Evolutionary conservation across 169 alveolate species (phyloP).

Genomic region (Eimeria necatrix): DNA sequence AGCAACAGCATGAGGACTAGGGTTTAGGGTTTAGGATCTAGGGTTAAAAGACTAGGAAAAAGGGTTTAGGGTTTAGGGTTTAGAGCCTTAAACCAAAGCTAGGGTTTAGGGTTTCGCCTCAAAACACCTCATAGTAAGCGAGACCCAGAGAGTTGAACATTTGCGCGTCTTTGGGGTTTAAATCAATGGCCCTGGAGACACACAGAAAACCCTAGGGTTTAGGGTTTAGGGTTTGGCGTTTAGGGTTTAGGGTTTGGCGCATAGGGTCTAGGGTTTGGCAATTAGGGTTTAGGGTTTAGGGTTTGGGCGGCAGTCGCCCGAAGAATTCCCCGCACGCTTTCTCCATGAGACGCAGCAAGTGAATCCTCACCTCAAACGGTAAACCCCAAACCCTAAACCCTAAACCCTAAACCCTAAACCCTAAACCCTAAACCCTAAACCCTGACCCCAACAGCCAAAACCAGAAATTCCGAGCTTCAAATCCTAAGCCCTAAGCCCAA

Average conservation of each 20-base stretch:
- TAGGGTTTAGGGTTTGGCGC: neutral
- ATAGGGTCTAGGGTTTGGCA: too few relatives aligned
- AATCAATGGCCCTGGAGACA: slow-evolving; percentile 50
- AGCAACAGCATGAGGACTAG: too few relatives aligned
- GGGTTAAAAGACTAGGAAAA: too few relatives aligned
- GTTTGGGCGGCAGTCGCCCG: too few relatives aligned
- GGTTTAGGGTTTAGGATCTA: too few relatives aligned
- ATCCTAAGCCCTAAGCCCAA: too few relatives aligned
- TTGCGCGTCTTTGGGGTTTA: slow-evolving; percentile 58
- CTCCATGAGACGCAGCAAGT: neutral
- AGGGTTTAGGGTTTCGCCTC: neutral
- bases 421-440: neutral
- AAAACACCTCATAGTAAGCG: slow-evolving; percentile 68
- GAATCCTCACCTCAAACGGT: neutral
- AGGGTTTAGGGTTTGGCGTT: neutral
- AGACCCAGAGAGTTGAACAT: slow-evolving; percentile 67
- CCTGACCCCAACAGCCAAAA: neutral
- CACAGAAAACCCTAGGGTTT: neutral
- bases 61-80: too few relatives aligned
- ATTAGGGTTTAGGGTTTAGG: too few relatives aligned
- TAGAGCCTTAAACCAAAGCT: too few relatives aligned
- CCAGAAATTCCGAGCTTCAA: too few relatives aligned
- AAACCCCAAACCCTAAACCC: neutral
- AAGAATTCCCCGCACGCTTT: too few relatives aligned
- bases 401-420: neutral